phyloP scores from a whole-genome alignment of 345 rosid genomes.

The Syzygium jambos region DNA sequence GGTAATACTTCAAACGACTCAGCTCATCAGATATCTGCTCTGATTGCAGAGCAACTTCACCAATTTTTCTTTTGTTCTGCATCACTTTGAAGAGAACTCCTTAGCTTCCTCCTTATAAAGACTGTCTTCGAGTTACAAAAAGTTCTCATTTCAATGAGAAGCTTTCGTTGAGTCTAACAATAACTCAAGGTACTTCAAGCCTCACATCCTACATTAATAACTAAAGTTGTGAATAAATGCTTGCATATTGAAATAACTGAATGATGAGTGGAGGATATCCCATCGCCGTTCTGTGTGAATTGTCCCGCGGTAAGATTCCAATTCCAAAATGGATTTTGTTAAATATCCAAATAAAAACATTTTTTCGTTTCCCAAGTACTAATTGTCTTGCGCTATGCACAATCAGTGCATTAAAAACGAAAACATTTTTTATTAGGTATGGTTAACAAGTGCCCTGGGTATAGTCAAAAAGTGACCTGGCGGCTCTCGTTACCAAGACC shows the following conservation, averaged over 20 bases:
- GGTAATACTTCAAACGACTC: not conserved
- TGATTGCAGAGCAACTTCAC: not conserved
- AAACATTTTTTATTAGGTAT: not conserved
- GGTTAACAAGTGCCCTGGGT: not conserved
- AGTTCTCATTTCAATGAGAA: not conserved
- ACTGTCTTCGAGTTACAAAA: not conserved
- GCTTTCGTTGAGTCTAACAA: not conserved
- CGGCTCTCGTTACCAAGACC: not conserved
- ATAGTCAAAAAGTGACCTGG: not conserved
- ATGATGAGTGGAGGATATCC: not conserved
- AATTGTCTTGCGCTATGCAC: not conserved
- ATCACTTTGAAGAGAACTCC: not conserved
- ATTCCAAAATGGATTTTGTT: not conserved
- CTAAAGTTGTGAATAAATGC: not conserved
- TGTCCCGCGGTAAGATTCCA: not conserved
- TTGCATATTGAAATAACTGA: not conserved
- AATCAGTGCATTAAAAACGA: not conserved
- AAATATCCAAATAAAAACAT: not conserved
- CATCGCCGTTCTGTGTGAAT: not conserved
- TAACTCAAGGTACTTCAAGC: not conserved
- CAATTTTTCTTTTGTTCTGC: not conserved
- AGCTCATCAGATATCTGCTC: not conserved
- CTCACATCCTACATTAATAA: not conserved
- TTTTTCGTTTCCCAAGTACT: not conserved
- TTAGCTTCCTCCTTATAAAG: not conserved